phyloP scores from a whole-genome alignment of 2,329 filamentous ascomycete genomes.

The Fusarium nematophilum region DNA sequence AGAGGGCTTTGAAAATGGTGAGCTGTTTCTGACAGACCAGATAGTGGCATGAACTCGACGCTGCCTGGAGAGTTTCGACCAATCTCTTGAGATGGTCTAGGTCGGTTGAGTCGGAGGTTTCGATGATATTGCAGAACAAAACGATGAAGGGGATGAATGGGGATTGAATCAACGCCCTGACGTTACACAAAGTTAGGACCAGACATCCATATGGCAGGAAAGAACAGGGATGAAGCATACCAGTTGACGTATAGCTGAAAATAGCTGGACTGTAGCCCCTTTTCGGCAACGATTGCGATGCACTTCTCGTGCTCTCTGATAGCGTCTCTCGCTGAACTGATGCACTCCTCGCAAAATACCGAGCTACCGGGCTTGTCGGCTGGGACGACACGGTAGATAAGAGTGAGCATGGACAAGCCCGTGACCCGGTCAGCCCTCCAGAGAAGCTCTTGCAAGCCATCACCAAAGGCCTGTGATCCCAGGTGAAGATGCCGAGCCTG shows the following conservation, averaged over 20 bases:
- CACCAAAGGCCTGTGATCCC: no score
- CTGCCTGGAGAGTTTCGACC: no score
- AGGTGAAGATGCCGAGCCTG: no score
- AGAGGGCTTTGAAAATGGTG: constrained; percentile 37
- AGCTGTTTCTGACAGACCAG: constrained; percentile 27
- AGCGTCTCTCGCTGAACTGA: constrained; percentile 34
- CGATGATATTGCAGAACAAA: constrained; percentile 44
- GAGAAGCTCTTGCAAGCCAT: no score
- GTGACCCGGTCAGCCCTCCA: constrained; percentile 32
- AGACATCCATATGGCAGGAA: no score
- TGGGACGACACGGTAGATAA: constrained; percentile 43
- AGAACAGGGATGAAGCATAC: no score
- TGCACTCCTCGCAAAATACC: constrained; percentile 38
- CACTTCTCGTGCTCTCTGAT: constrained; percentile 22
- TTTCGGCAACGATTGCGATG: constrained; percentile 3
- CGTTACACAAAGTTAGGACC: no score
- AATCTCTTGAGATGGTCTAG: no score
- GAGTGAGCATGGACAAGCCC: constrained; percentile 38
- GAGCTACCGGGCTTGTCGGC: constrained; percentile 16
- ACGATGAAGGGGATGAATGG: constrained; percentile 44
- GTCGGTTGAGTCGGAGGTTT: no score
- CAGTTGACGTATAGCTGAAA: constrained; percentile 18
- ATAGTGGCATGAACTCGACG: constrained; percentile 5
- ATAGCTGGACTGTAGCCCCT: constrained; percentile 1
- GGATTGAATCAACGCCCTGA: constrained; percentile 30